Evolutionary conservation across 2,329 filamentous ascomycete genomes (phyloP), one percentile per base, ranked within the genome.

Genomic region (Neonectria neomacrospora): DNA sequence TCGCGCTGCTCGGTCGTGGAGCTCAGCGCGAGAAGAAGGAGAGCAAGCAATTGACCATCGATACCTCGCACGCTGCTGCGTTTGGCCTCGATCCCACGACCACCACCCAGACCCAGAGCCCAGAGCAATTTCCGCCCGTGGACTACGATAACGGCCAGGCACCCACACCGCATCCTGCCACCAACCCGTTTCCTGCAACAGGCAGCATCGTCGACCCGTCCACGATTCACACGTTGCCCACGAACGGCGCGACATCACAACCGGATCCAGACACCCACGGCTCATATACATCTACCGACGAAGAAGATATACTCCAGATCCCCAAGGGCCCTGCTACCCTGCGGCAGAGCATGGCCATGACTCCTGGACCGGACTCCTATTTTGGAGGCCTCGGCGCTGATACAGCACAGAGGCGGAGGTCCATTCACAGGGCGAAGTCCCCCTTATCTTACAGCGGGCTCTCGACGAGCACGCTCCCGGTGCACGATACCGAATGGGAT

Each of bases 1-100:
- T 92, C 11, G 94, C 93, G 26, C 82, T 97, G 52, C 83, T 97
- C 18, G 92, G 93, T 16, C 91, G 91, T 66, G 90, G 90, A 65
- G 87, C 84, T 58, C 88, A 86, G 76, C 84, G 86, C 64, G 88
- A 87, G 70, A 84, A 79, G 73, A 85, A 80, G 68, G 88, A 88
- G 59, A 79, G 77, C 59, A 85, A 81, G 58, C 75, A 80, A 18
- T 71, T 83, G 61, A 78, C 76, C 20, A 78, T 84, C 58, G 79
- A 84, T 58, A 81, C 78, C 20, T 75, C 77, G 23, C 74, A 77
- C 37, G 65, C 71, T 23, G 62, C 71, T 22, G 59, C 71, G 0
- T 70, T 68, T 41, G 69, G 67, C 20, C 54, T 67, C 5, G 68
- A 64, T 42, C 62, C 69, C 39, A 23, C 58, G 8, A 48, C 69